A percentile compares a stretch with the other conserved stretches of the same genome.
These are phyloP conservation scores for Endocalyx cinctus DNA, from an alignment of 2,329 filamentous ascomycete genomes.

Conservation along the genomic window DNA sequence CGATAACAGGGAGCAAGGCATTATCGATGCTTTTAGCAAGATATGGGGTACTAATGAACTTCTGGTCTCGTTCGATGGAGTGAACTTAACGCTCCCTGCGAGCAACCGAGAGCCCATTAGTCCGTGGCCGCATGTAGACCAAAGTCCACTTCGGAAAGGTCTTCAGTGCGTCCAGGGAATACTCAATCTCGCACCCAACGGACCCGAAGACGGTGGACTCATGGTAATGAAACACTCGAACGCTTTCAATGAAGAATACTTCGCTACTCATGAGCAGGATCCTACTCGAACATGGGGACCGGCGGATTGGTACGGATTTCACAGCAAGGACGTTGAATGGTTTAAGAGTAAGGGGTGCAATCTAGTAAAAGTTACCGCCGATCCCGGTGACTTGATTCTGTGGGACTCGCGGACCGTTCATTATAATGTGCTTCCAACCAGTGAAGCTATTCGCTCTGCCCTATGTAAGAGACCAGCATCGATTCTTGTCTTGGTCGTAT, in stretches of 20 bases:
- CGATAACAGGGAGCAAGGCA: too few relatives aligned
- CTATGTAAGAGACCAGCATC: too few relatives aligned
- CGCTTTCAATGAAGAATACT: too few relatives aligned
- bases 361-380: constrained; percentile 29
- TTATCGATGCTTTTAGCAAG: constrained; percentile 35
- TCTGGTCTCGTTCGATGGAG: constrained; percentile 37
- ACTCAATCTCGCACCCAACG: constrained; percentile 25
- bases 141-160: too few relatives aligned
- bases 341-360: constrained; percentile 23
- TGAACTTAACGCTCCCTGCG: too few relatives aligned
- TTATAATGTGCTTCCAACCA: constrained; percentile 29
- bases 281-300: too few relatives aligned
- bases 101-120: too few relatives aligned
- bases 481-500: too few relatives aligned
- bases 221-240: too few relatives aligned
- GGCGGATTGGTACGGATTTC: constrained; percentile 29
- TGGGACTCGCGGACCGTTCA: constrained; percentile 35
- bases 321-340: constrained; percentile 26
- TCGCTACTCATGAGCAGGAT: too few relatives aligned
- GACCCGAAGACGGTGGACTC: constrained; percentile 33
- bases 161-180: constrained; percentile 29
- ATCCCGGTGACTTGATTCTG: constrained; percentile 31
- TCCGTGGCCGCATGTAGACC: too few relatives aligned
- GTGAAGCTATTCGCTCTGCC: too few relatives aligned
- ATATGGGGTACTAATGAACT: constrained; percentile 36